Evolutionary conservation across 1,284 basidiomycete species (phyloP), one percentile per base, ranked within the genome.

Genomic region (Cutaneotrichosporon sp.): DNA sequence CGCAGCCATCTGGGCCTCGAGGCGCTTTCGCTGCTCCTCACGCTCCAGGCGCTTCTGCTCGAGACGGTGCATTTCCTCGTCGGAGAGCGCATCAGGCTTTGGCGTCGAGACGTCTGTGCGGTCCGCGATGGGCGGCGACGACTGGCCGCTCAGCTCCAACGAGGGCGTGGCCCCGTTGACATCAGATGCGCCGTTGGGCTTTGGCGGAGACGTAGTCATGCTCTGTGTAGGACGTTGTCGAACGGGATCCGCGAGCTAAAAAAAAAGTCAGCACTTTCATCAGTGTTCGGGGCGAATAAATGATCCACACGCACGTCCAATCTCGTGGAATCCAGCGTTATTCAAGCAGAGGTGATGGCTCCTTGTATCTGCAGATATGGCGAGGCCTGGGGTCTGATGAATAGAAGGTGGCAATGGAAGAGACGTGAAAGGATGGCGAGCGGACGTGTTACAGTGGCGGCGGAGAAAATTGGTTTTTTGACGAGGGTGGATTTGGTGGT

Each of bases 1-100:
- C 60, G 81, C 84, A 51, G 85, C 84, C 87, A 94, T 93, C 76
- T 94, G 89, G 64, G 92, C 88, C 74, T 93, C 92, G 70, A 96
- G 94, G 65, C 88, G 77, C 74, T 85, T 87, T 68, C 90, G 84
- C 73, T 94, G 91, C 52, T 88, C 75, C 42, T 78, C 77, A 61
- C 90, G 87, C 76, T 90, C 89, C 61, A 88, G 77, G 65, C 90
- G 87, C 74, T 92, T 94, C 67, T 90, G 79, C 73, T 92, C 88
- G 59, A 92, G 84, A 61, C 87, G 86, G 87, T 93, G 75, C 59
- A 48, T 46, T 34, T 57, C 49, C 1, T 36, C 36, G 37, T 40
- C 37, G 37, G 46, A 26, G 26, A 54, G 47, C 8, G 37, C 42
- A 21, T 54, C 56, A 20, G 46, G 52, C 10, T 52, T 56, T 33